Percentiles rank a stretch among this genome's conserved stretches.
phyloP scores from a whole-genome alignment of 352 stramenopile genomes.

The Aphanomyces invadans region DNA sequence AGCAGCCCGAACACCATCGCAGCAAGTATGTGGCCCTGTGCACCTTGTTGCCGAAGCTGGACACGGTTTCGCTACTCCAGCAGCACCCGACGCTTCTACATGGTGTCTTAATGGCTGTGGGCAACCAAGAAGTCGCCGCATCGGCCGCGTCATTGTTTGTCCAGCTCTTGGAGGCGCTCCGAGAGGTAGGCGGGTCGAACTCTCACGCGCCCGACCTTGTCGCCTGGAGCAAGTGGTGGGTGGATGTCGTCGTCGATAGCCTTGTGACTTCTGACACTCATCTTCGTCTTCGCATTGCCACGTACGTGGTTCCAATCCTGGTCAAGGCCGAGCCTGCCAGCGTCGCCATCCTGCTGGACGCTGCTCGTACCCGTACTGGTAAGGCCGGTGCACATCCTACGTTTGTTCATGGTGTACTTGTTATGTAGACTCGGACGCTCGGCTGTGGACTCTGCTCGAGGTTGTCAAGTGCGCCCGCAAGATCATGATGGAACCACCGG shows the following conservation, averaged over 20 bases:
- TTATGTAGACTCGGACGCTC: slow-evolving; percentile 32
- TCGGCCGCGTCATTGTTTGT: slow-evolving; percentile 62
- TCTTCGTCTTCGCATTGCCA: slow-evolving; percentile 54
- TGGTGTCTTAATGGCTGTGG: slow-evolving; percentile 51
- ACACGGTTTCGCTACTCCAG: slow-evolving; percentile 30
- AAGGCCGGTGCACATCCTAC: not conserved
- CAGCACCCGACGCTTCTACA: slow-evolving; percentile 43
- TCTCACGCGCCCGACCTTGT: slow-evolving; percentile 21
- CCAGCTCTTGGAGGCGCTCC: slow-evolving; percentile 48
- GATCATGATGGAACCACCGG: slow-evolving; percentile 43
- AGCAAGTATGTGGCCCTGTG: slow-evolving; percentile 60
- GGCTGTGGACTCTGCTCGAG: slow-evolving; percentile 65
- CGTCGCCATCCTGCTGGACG: slow-evolving; percentile 41
- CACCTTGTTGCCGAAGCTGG: slow-evolving; percentile 38
- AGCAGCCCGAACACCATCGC: slow-evolving; percentile 50
- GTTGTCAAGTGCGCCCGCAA: slow-evolving; percentile 75
- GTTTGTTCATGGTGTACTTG: not conserved
- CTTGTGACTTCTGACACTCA: slow-evolving; percentile 44
- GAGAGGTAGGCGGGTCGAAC: not conserved
- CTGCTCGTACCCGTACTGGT: slow-evolving; percentile 31
- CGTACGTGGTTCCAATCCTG: slow-evolving; percentile 66
- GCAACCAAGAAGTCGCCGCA: slow-evolving; percentile 61
- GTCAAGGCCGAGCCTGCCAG: slow-evolving; percentile 59
- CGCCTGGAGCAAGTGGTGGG: slow-evolving; percentile 43
- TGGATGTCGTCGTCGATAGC: slow-evolving; percentile 45